Evolutionary conservation across 768 basidiomycete genomes (phyloP).

Genomic region (Suillus americanus): DNA sequence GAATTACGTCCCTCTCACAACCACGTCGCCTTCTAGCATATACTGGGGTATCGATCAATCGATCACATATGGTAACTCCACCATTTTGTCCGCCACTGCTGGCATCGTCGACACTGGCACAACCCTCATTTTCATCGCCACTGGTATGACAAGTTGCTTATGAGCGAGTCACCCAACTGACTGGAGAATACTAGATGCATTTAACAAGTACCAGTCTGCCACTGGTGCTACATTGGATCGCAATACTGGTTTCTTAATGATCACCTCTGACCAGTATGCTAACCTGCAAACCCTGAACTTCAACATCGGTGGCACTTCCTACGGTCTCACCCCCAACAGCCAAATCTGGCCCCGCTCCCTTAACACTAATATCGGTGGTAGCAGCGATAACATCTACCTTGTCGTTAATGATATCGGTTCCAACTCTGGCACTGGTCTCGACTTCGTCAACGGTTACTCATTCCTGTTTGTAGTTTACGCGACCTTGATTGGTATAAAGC

Average conservation of each 20-base stretch:
- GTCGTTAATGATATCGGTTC: constrained; percentile 24
- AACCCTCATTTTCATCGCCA: constrained; percentile 23
- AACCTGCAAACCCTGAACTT: constrained; percentile 28
- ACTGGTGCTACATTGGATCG: constrained; percentile 30
- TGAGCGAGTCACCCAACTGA: neutral
- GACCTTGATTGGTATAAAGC: neutral
- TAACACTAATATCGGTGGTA: constrained; percentile 31
- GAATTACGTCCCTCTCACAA: constrained; percentile 26
- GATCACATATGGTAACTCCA: constrained; percentile 25
- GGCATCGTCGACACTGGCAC: constrained; percentile 37
- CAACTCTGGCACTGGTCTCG: constrained; percentile 15
- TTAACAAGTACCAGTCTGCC: constrained; percentile 16
- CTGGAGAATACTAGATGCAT: constrained; percentile 19
- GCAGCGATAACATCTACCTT: constrained; percentile 25
- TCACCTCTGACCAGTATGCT: constrained; percentile 25
- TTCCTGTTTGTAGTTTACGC: constrained; percentile 15
- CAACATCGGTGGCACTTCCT: constrained; percentile 19
- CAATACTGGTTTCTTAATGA: constrained; percentile 29
- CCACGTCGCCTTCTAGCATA: constrained; percentile 16
- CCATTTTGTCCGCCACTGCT: constrained; percentile 22
- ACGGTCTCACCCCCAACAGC: constrained; percentile 24
- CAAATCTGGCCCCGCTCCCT: constrained; percentile 37
- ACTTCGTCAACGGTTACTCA: constrained; percentile 25
- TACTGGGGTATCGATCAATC: constrained; percentile 36
- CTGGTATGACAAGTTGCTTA: constrained; percentile 13